Percentiles rank a stretch among this genome's conserved stretches.
Conservation (phyloP, 78 protist species). For the Planoprotostelium fungivorum region DNA sequence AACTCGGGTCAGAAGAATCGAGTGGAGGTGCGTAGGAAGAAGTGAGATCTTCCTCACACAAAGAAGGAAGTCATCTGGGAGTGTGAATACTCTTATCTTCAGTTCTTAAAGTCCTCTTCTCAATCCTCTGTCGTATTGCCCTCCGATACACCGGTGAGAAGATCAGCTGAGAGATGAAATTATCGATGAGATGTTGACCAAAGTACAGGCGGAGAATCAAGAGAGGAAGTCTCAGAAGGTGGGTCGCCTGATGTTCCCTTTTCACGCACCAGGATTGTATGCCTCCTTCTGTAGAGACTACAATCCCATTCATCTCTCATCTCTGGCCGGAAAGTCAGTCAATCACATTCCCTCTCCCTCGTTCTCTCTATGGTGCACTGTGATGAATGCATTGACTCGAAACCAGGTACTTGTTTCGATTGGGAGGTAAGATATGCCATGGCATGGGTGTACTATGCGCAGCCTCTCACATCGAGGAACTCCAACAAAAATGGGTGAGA, state of each 20-base stretch:
- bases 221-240: neutral
- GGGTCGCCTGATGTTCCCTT: neutral
- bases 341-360: neutral
- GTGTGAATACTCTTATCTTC: neutral
- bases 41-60: neutral
- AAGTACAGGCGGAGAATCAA: neutral
- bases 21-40: neutral
- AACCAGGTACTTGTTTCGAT: neutral
- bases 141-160: too few relatives aligned
- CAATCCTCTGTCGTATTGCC: neutral
- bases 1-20: neutral
- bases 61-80: neutral
- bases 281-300: neutral
- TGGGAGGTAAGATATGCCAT: neutral
- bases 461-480: neutral
- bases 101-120: neutral
- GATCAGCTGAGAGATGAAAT: neutral
- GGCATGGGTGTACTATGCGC: neutral
- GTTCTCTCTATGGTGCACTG: neutral
- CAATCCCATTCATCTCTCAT: neutral
- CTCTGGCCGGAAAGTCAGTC: neutral
- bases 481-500: neutral
- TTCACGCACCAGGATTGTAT: neutral
- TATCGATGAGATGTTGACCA: neutral
- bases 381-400: too few relatives aligned